These are phyloP conservation scores for Coprinellus aureogranulatus DNA, from an alignment of 768 basidiomycete genomes.

Conservation along the genomic window DNA sequence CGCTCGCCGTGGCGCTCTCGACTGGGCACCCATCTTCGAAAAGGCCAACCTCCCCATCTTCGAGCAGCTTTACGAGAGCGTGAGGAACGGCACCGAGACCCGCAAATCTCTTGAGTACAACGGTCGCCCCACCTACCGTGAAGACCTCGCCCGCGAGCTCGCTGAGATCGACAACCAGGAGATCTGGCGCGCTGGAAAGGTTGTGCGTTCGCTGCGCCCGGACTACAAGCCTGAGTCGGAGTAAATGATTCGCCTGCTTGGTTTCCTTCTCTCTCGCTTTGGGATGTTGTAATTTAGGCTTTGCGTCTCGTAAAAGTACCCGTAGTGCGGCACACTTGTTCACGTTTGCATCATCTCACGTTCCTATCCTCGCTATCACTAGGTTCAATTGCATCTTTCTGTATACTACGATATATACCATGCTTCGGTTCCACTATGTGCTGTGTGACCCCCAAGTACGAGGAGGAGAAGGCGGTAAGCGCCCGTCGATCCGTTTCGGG, in stretches of 20 bases:
- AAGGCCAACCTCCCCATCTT: slow-evolving; percentile 93
- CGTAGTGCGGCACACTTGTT: background rate
- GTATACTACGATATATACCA: background rate
- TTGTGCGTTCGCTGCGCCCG: slow-evolving; percentile 84
- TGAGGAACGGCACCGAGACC: slow-evolving; percentile 94
- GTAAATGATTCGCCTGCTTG: slow-evolving; percentile 16
- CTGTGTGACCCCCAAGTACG: too few relatives aligned
- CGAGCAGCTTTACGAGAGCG: slow-evolving; percentile 91
- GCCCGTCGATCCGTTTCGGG: background rate
- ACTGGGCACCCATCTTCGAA: slow-evolving; percentile 98
- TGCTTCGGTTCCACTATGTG: background rate
- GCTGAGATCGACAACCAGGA: slow-evolving; percentile 96
- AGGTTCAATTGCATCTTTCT: background rate
- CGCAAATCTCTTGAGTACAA: slow-evolving; percentile 97
- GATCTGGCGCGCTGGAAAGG: slow-evolving; percentile 97
- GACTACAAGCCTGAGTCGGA: slow-evolving; percentile 72
- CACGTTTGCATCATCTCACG: background rate
- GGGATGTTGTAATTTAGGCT: background rate
- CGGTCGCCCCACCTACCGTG: slow-evolving; percentile 84
- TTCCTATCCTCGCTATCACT: background rate
- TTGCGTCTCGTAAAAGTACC: slow-evolving; percentile 21
- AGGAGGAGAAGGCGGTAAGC: too few relatives aligned
- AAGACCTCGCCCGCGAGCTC: slow-evolving; percentile 89
- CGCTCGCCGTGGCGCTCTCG: slow-evolving; percentile 96
- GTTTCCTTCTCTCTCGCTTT: background rate